phyloP scores from a whole-genome alignment of 305 asterid species.

The Fraxinus greggii region DNA sequence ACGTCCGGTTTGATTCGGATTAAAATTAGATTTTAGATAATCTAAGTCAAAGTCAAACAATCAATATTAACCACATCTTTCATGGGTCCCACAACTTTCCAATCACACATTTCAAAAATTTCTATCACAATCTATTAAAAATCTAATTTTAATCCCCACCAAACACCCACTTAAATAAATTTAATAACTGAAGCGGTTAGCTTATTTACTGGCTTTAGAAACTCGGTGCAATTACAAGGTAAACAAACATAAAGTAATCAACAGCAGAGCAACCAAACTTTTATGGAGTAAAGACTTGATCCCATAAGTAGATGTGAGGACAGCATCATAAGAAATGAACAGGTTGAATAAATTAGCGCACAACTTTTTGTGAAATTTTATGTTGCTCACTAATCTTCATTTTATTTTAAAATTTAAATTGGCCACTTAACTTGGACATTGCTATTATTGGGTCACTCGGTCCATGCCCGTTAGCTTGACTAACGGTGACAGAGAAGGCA shows the following conservation, averaged over 20 bases:
- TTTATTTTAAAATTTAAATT: not conserved
- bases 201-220: not conserved
- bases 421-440: not conserved
- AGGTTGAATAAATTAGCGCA: not conserved
- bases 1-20: too few species aligned
- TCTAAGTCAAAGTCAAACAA: too few species aligned
- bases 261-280: not conserved
- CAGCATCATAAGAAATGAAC: not conserved
- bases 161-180: too few species aligned
- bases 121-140: too few species aligned
- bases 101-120: too few species aligned
- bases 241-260: not conserved
- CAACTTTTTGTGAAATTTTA: not conserved
- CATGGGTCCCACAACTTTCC: too few species aligned
- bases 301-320: not conserved
- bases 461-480: not conserved
- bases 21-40: too few species aligned
- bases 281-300: not conserved
- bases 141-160: too few species aligned
- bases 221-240: not conserved
- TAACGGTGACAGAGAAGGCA: not conserved
- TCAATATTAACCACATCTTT: too few species aligned
- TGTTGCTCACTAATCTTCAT: not conserved
- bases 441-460: not conserved
- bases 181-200: not conserved